phyloP scores from a whole-genome alignment of 2,329 filamentous ascomycete species.

The Pezicula carpinea region DNA sequence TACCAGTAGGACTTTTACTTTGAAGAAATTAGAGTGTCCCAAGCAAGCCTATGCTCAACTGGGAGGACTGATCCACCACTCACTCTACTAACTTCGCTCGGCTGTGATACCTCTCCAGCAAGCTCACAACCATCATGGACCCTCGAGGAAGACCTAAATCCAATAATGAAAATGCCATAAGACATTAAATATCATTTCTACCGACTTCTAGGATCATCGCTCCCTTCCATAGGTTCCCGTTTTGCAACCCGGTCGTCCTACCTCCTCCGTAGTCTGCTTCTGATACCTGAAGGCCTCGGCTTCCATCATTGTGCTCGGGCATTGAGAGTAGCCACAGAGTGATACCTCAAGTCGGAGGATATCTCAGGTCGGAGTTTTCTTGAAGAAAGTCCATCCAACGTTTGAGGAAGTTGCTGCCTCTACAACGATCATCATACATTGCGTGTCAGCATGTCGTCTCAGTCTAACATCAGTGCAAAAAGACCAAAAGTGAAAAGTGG shows the following conservation, averaged over 20 bases:
- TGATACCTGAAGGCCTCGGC: background rate
- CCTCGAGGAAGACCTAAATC: no score
- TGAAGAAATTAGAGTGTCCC: no score
- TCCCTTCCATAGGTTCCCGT: no score
- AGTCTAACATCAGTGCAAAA: slow-evolving; percentile 5
- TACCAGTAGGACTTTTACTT: no score
- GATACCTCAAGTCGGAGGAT: slow-evolving; percentile 88
- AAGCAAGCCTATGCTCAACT: no score
- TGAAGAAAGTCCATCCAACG: slow-evolving; percentile 90
- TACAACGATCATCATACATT: slow-evolving; percentile 34
- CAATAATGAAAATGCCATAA: background rate
- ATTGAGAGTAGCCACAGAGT: slow-evolving; percentile 48
- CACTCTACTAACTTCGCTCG: background rate
- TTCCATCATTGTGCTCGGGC: slow-evolving; percentile 3
- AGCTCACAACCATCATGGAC: background rate
- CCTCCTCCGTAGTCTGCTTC: background rate
- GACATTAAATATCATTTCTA: no score
- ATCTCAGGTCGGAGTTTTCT: slow-evolving; percentile 83
- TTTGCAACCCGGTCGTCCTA: background rate
- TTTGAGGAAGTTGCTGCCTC: slow-evolving; percentile 80
- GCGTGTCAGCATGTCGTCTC: slow-evolving; percentile 21
- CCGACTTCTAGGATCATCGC: no score
- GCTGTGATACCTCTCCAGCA: background rate
- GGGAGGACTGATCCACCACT: no score
- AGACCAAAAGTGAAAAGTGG: background rate